A percentile compares a stretch with the other conserved stretches of the same genome.
Evolutionary conservation across 2,329 filamentous ascomycete species (phyloP).

Genomic region (Cordyceps javanica): DNA sequence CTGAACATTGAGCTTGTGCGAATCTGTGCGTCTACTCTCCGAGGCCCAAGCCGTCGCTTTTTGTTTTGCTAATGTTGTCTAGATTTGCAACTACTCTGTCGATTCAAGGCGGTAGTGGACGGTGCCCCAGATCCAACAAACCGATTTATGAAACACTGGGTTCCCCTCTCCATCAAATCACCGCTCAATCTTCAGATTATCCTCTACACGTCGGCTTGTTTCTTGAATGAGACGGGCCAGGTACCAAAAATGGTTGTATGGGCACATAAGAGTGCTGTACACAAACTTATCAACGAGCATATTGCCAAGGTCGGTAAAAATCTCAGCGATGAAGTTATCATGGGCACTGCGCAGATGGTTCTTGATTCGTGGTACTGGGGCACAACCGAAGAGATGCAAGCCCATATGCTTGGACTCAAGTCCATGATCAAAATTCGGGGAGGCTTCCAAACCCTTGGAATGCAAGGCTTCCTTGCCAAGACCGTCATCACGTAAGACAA

Average conservation of each 20-base stretch:
- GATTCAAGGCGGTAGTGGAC: slow-evolving; percentile 45
- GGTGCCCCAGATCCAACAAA: slow-evolving; percentile 39
- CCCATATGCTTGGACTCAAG: slow-evolving; percentile 40
- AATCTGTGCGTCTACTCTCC: slow-evolving; percentile 32
- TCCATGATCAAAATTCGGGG: slow-evolving; percentile 43
- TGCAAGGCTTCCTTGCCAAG: slow-evolving; percentile 42
- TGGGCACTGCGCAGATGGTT: slow-evolving; percentile 43
- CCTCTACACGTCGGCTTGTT: slow-evolving; percentile 45
- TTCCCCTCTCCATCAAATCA: slow-evolving; percentile 43
- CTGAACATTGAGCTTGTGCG: slow-evolving; percentile 43
- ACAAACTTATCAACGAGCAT: slow-evolving; percentile 41
- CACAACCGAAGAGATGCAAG: slow-evolving; percentile 35
- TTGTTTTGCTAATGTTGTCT: background rate
- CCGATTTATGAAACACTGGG: slow-evolving; percentile 41
- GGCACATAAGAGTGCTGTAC: slow-evolving; percentile 37
- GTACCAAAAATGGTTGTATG: slow-evolving; percentile 37
- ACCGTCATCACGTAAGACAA: slow-evolving; percentile 40
- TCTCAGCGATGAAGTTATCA: slow-evolving; percentile 40
- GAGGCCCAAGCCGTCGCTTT: background rate
- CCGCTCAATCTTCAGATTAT: slow-evolving; percentile 42
- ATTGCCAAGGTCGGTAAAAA: slow-evolving; percentile 30
- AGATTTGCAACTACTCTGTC: slow-evolving; percentile 44
- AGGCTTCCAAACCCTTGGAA: slow-evolving; percentile 38
- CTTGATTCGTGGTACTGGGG: slow-evolving; percentile 51
- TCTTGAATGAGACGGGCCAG: slow-evolving; percentile 43